Evolutionary conservation across 192 early-diverging fungal genomes (phyloP), one percentile per base, ranked within the genome.

Genomic region (Funneliformis geosporum): DNA sequence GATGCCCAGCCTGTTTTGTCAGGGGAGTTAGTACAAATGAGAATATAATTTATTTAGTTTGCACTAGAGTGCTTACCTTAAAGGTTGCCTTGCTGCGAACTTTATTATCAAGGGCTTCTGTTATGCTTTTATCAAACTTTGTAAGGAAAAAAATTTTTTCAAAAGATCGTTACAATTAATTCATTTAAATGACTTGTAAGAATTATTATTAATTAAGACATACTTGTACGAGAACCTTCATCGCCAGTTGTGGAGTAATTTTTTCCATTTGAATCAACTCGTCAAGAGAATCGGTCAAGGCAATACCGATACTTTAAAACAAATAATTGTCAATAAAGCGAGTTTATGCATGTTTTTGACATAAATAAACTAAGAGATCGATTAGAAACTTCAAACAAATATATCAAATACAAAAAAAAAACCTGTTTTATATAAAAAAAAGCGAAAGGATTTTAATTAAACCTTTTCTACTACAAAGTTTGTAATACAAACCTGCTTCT

Each of bases 251-350:
- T 44, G 97, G 96, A 74, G 95, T 95, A 65, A 99, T 94, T 76
- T 94, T 92, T 4, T 91, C 92, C 16, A 92, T 91, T 73, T 92
- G 89, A 80, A 98, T 96, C 82, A 98, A 90, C 73, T 98, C 98
- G 83, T 99, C 98, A 23, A 99, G 87, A 8, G 98, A 93, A 80
- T 99, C 98, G 7, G 95, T 98, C 79, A 99, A 88, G 27, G 98
- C 95, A 43, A 89, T 89, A 5, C 98, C 98, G 43, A 99, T 88
- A 67, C 96, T 90, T 76, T 46, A 14, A 55, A 47, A 60, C 25
- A 62, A 21, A 70, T 39, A 33, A 25, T 43, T 61, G 11, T 25
- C 28, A 40, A 18, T 38, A 27, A 47, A 66, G 21, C 25, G 28
- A n/a, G 47, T 8, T 33, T 66, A 33, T 18, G 25, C 14, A 10